Conservation (phyloP, 805 yeast species). For the Kodamaea laetipori region DNA sequence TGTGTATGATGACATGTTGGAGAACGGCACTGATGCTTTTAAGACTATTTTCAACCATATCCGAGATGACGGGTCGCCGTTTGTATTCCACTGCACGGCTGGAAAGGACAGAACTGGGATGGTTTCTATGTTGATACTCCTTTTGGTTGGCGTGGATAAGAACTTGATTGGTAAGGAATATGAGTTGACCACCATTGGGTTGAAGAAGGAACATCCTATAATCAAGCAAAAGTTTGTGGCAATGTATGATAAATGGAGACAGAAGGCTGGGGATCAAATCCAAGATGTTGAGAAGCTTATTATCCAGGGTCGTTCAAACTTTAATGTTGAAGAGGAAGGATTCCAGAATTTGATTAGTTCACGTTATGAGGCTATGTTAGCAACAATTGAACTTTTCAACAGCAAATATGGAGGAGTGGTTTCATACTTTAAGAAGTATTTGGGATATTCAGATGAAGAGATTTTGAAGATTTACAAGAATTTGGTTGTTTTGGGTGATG, state of each 20-base stretch:
- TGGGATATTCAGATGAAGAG: slow-evolving; percentile 51
- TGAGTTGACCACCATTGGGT: slow-evolving; percentile 70
- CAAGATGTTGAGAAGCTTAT: slow-evolving; percentile 25
- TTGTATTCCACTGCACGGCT: slow-evolving; percentile 78
- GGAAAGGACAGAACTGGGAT: slow-evolving; percentile 89
- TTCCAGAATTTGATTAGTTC: slow-evolving; percentile 62
- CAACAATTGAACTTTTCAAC: slow-evolving; percentile 56
- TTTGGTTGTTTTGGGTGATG: slow-evolving; percentile 25
- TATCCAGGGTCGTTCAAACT: slow-evolving; percentile 40
- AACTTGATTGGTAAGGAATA: slow-evolving; percentile 72
- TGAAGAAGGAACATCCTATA: slow-evolving; percentile 49
- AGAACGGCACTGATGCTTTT: slow-evolving; percentile 50
- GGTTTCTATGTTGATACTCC: slow-evolving; percentile 64
- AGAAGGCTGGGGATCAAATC: slow-evolving; percentile 25
- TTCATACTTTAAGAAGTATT: slow-evolving; percentile 43
- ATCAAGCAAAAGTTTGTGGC: slow-evolving; percentile 38
- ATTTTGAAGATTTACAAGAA: slow-evolving; percentile 33
- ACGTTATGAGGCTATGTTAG: slow-evolving; percentile 68
- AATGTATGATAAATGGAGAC: slow-evolving; percentile 33
- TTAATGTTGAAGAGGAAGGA: slow-evolving; percentile 52
- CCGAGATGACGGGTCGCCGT: slow-evolving; percentile 50
- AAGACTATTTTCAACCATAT: slow-evolving; percentile 54
- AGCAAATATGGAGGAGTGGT: slow-evolving; percentile 56
- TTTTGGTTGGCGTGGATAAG: slow-evolving; percentile 64
- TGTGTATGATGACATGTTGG: slow-evolving; percentile 62